Evolutionary conservation across 2,329 filamentous ascomycete species (phyloP).

Genomic region (Paradendryphiella salina): DNA sequence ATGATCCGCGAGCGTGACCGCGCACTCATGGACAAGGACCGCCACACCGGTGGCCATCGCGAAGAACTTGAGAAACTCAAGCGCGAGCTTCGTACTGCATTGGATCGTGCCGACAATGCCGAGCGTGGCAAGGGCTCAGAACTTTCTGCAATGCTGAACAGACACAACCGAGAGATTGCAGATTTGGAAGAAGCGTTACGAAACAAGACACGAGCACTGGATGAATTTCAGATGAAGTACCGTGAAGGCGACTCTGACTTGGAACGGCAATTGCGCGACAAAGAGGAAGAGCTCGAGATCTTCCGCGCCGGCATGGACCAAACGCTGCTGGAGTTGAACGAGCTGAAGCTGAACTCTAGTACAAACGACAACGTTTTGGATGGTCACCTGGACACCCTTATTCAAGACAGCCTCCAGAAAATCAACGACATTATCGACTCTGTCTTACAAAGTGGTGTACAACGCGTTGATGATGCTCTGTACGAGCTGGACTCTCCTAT

Average conservation of each 20-base stretch:
- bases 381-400: conserved; percentile 85
- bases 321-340: conserved; percentile 87
- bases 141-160: conserved; percentile 88
- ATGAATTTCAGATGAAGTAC: conserved; percentile 77
- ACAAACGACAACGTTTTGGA: conserved; percentile 81
- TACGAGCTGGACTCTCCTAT: conserved; percentile 98
- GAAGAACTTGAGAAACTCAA: conserved; percentile 94
- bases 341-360: conserved; percentile 65
- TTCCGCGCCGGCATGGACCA: conserved; percentile 99
- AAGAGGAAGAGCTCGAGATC: conserved; percentile 96
- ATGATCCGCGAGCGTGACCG: conserved; percentile 98
- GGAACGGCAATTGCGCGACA: conserved; percentile 82
- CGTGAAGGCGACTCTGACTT: conserved; percentile 83
- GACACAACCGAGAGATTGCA: conserved; percentile 96
- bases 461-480: conserved; percentile 91
- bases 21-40: conserved; percentile 89
- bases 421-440: conserved; percentile 98
- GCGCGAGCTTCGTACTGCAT: conserved; percentile 87
- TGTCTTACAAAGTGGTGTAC: conserved; percentile 87
- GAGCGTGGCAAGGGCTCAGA: conserved; percentile 94
- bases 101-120: conserved; percentile 87
- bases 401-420: conserved; percentile 84
- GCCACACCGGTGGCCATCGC: conserved; percentile 80
- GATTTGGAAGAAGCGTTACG: conserved; percentile 90
- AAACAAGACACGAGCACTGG: conserved; percentile 83